Evolutionary conservation across 805 yeast species (phyloP), one percentile per base, ranked within the genome.

Genomic region (Kazachstania psychrophila): DNA sequence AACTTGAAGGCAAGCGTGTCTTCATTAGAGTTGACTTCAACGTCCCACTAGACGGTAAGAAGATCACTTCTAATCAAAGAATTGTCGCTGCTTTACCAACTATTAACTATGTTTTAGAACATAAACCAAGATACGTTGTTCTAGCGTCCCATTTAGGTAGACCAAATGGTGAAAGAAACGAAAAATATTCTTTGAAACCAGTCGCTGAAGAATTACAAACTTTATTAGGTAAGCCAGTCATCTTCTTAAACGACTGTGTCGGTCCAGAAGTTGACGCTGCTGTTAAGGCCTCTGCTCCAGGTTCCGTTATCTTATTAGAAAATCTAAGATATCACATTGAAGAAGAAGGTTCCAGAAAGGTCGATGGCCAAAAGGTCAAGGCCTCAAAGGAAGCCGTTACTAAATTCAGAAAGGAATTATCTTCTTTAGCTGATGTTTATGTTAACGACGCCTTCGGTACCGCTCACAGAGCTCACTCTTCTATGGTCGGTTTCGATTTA

Each of bases 61-160:
- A 79, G 62, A 92, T 89, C 74, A 92, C 98, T 72, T 92, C 94
- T 79, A 92, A 92, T 73, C 97, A 89, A 73, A 81, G 98, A 72
- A 89, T 89, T 61, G 97, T 88, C 56, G 98, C 97, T 64, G 98
- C 98, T 52, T 70, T 92, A 56, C 98, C 98, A 65, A 88, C 98
- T 52, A 92, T 89, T 72, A 67, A 92, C 68, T 89, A 88, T 64
- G 96, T 92, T 38, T 70, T 82, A 62, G 88, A 84, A 61, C 80
- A 89, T 52, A 75, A 81, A 58, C 95, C 98, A 61, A 85, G 81
- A 74, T 84, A 77, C 50, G 79, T 89, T 51, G 71, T 92, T 50
- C 76, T 89, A 54, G 96, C 96, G 49, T 88, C 96, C 42, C 98
- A 89, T 66, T 75, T 89, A 64, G 98, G 98, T 60, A 86, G 98